Percentiles rank a stretch among this genome's conserved stretches.
Evolutionary conservation across 805 yeast species (phyloP).

Genomic region (Saturnispora dispora): DNA sequence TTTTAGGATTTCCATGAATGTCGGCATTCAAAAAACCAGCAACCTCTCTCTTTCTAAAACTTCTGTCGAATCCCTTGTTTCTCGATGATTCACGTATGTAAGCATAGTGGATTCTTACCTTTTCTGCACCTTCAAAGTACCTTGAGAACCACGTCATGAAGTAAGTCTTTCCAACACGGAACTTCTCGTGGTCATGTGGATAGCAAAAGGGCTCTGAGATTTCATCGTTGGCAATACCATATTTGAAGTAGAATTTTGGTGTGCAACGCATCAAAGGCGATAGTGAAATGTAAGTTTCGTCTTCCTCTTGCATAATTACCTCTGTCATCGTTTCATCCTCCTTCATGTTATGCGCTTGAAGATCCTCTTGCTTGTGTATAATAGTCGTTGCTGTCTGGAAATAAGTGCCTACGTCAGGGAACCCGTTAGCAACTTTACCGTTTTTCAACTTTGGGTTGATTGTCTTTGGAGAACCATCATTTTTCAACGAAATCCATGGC

Average conservation of each 20-base stretch:
- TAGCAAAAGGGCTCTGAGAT: conserved; percentile 78
- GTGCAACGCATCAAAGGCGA: conserved; percentile 82
- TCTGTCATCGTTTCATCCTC: conserved; percentile 52
- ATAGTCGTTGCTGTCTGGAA: conserved; percentile 62
- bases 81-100: conserved; percentile 46
- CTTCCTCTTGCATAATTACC: conserved; percentile 52
- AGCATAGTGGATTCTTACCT: conserved; percentile 60
- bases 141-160: conserved; percentile 77
- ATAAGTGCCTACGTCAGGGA: conserved; percentile 68
- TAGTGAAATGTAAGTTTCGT: conserved; percentile 57
- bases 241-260: conserved; percentile 61
- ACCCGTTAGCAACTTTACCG: conserved; percentile 55
- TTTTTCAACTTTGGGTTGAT: conserved; percentile 66
- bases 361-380: conserved; percentile 47
- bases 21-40: conserved; percentile 8
- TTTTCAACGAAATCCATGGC: conserved; percentile 74
- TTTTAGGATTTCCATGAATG: conserved; percentile 8
- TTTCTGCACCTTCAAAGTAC: conserved; percentile 50
- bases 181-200: conserved; percentile 53
- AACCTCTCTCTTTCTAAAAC: conserved; percentile 30
- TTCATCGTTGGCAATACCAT: conserved; percentile 48
- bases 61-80: conserved; percentile 39
- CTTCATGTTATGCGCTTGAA: conserved; percentile 66
- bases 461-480: conserved; percentile 73
- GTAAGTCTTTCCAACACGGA: conserved; percentile 54